Evolutionary conservation across 2,329 filamentous ascomycete species (phyloP).

Genomic region (Pseudogymnoascus sp.): DNA sequence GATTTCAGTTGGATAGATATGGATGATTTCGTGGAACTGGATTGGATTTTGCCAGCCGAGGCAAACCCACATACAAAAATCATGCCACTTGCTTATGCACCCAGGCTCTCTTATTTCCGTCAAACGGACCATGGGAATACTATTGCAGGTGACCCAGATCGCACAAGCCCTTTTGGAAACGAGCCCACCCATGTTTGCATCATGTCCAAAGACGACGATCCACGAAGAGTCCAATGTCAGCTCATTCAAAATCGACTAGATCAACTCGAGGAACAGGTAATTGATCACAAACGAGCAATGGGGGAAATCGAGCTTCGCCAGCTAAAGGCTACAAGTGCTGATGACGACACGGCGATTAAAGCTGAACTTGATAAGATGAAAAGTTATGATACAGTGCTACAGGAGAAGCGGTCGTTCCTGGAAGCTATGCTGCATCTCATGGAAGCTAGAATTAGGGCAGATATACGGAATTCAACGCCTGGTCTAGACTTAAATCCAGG

Average conservation of each 20-base stretch:
- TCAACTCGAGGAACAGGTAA: slow-evolving; percentile 70
- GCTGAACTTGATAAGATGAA: slow-evolving; percentile 53
- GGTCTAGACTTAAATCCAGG: slow-evolving; percentile 31
- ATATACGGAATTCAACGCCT: slow-evolving; percentile 20
- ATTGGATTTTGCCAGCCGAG: slow-evolving; percentile 89
- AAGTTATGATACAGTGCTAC: slow-evolving; percentile 47
- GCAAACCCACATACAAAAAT: slow-evolving; percentile 91
- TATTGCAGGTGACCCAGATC: slow-evolving; percentile 70
- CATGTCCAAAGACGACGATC: slow-evolving; percentile 86
- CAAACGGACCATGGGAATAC: slow-evolving; percentile 85
- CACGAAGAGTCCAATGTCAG: slow-evolving; percentile 77
- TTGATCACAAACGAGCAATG: slow-evolving; percentile 62
- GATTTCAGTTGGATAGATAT: slow-evolving; percentile 98
- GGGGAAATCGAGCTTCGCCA: slow-evolving; percentile 67
- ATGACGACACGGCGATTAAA: slow-evolving; percentile 43
- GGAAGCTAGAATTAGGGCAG: slow-evolving; percentile 23
- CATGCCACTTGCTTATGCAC: slow-evolving; percentile 80
- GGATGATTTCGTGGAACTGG: slow-evolving; percentile 97
- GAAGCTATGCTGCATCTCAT: slow-evolving; percentile 43
- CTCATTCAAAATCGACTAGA: slow-evolving; percentile 75
- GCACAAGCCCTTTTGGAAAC: slow-evolving; percentile 83
- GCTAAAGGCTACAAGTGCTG: slow-evolving; percentile 32
- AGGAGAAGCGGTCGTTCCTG: slow-evolving; percentile 50
- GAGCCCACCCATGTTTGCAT: slow-evolving; percentile 93
- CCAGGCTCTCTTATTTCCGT: slow-evolving; percentile 93